Evolutionary conservation across 768 basidiomycete species (phyloP).

Genomic region (Austroboletus eburneus): DNA sequence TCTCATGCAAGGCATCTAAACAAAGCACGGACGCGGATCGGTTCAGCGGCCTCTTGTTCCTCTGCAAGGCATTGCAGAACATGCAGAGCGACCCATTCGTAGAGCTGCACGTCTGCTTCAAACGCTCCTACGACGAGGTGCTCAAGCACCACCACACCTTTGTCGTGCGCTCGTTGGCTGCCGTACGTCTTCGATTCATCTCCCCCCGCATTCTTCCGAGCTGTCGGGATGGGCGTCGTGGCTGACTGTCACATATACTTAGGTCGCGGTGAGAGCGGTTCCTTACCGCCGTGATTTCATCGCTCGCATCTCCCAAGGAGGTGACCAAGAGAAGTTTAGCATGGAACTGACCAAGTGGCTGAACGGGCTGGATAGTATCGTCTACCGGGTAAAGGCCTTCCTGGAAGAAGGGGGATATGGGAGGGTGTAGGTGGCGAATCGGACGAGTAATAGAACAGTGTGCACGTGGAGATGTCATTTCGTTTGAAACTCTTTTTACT

Average conservation of each 20-base stretch:
- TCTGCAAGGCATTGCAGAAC: slow-evolving; percentile 62
- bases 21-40: slow-evolving; percentile 4
- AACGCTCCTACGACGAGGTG: slow-evolving; percentile 64
- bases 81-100: slow-evolving; percentile 51
- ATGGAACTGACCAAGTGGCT: slow-evolving; percentile 60
- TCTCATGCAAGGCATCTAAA: slow-evolving; percentile 2
- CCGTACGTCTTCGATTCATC: slow-evolving; percentile 28
- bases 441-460: slow-evolving; percentile 18
- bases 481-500: slow-evolving; percentile 3
- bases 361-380: slow-evolving; percentile 52
- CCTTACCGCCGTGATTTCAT: slow-evolving; percentile 63
- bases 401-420: slow-evolving; percentile 55
- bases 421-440: slow-evolving; percentile 41
- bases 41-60: slow-evolving; percentile 61
- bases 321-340: slow-evolving; percentile 55
- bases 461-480: not conserved
- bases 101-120: slow-evolving; percentile 67
- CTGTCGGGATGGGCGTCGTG: not conserved
- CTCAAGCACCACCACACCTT: slow-evolving; percentile 65
- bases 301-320: slow-evolving; percentile 57
- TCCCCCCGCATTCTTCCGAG: not conserved
- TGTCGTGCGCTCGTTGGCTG: slow-evolving; percentile 51
- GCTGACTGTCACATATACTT: slow-evolving; percentile 1
- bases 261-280: slow-evolving; percentile 63
- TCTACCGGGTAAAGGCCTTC: slow-evolving; percentile 48